Base-by-base conservation (phyloP, 768 basidiomycete genomes). In the Kwoniella sp. region DNA sequence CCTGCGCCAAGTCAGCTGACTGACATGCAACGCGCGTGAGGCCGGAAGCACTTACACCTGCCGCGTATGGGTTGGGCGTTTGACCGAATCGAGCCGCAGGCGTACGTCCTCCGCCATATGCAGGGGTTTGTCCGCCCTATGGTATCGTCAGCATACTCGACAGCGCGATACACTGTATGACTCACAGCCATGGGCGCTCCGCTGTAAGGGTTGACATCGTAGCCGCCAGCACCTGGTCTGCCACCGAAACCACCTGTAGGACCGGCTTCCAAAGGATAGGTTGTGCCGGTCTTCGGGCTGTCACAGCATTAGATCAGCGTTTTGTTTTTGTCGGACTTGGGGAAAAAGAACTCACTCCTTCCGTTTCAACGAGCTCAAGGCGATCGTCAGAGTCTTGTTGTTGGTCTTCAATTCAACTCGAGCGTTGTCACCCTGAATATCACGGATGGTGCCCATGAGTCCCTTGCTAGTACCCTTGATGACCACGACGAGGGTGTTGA, bases 391-490 rank as follows among this genome's bases (percentile, higher is more conserved):
- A 19, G 91, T 79, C 74, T 89, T 91, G 74, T 91, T 92, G 32
- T 85, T 86, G 12, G 89, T 84, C 55, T 81, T 78, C n/a, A 99
- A 77, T 73, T 98, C 95, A 12, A 99, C 90, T 34, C 95, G 82
- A 1, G 86, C 88, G 50, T 83, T 78, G 32, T 80, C 79, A 4
- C 91, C 93, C 53, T 91, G 93, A 25, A 90, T 88, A 69, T 98
- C 95, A 75, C 92, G 96, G 78, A 98, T 87, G 4, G 84, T 83
- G 6, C 95, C 95, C 38, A 85, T 79, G 63, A 92, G 86, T 12
- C 90, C 88, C 75, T 99, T 99, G 68, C 86, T 83, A 4, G 87
- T 80, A 4, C 95, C 95, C 70, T 89, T 87, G 54, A 88, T 78
- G 4, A 98, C 82, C 10, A 80, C 80, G 31, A 98, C 88, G 14